These are phyloP conservation scores for Apiospora marii DNA, from an alignment of 2,329 filamentous ascomycete genomes.

Conservation along the genomic window DNA sequence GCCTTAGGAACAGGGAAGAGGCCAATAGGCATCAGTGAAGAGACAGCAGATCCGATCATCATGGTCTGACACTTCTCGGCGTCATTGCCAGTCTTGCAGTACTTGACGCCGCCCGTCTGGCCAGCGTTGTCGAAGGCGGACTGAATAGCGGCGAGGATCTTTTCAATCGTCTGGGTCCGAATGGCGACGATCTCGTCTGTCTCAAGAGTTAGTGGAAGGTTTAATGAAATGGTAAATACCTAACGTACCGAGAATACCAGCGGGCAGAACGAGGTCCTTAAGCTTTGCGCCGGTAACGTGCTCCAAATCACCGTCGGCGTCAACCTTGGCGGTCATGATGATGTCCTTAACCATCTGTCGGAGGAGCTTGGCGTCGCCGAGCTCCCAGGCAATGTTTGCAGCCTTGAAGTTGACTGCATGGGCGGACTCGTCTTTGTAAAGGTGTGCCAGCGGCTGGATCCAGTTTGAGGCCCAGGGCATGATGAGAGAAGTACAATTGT, in stretches of 20 bases:
- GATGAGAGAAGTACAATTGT: neutral
- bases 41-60: slow-evolving; percentile 37
- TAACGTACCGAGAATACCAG: slow-evolving; percentile 36
- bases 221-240: slow-evolving; percentile 14
- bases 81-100: slow-evolving; percentile 34
- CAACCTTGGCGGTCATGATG: slow-evolving; percentile 33
- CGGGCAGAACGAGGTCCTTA: slow-evolving; percentile 34
- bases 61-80: slow-evolving; percentile 35
- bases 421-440: neutral
- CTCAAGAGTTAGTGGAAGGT: neutral
- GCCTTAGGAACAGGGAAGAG: slow-evolving; percentile 36
- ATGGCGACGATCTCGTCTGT: neutral
- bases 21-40: neutral
- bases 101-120: slow-evolving; percentile 14
- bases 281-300: slow-evolving; percentile 33
- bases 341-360: slow-evolving; percentile 35
- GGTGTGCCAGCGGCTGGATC: neutral
- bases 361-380: slow-evolving; percentile 35
- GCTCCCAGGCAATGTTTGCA: slow-evolving; percentile 35
- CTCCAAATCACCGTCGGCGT: slow-evolving; percentile 33
- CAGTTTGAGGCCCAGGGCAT: neutral
- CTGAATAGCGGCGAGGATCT: neutral
- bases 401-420: slow-evolving; percentile 30
- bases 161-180: neutral
- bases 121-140: neutral